These are phyloP conservation scores for Fusarium concolor DNA, from an alignment of 2,329 filamentous ascomycete species.

Conservation along the genomic window DNA sequence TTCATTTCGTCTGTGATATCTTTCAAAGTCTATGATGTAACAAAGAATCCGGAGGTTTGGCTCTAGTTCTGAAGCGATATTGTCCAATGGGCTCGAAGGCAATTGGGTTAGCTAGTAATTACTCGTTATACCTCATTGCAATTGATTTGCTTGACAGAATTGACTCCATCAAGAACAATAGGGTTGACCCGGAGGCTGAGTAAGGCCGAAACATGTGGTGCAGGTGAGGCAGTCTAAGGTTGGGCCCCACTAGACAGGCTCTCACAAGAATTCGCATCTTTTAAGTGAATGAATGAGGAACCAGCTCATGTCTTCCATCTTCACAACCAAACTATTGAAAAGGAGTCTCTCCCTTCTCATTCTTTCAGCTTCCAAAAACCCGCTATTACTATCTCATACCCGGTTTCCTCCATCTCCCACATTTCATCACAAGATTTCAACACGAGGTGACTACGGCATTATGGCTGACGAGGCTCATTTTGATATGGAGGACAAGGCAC, in stretches of 20 bases:
- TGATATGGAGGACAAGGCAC: slow-evolving; percentile 43
- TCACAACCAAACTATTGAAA: not conserved
- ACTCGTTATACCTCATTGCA: not conserved
- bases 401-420: not conserved
- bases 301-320: slow-evolving; percentile 11
- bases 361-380: not conserved
- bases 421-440: not conserved
- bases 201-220: slow-evolving; percentile 37
- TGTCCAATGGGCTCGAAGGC: not conserved
- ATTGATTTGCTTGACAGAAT: not conserved
- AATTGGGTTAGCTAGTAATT: no score
- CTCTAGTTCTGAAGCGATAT: not conserved
- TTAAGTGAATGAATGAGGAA: not conserved
- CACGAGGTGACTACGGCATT: slow-evolving; percentile 3
- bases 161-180: not conserved
- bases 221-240: slow-evolving; percentile 6
- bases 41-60: not conserved
- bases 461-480: slow-evolving; percentile 40
- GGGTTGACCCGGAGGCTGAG: slow-evolving; percentile 33
- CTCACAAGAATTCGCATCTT: slow-evolving; percentile 9
- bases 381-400: not conserved
- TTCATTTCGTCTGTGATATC: slow-evolving; percentile 3
- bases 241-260: slow-evolving; percentile 1
- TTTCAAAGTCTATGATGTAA: not conserved
- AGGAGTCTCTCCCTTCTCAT: not conserved